These are phyloP conservation scores for Cordyceps cicadae DNA, from an alignment of 2,329 filamentous ascomycete genomes.

Conservation along the genomic window DNA sequence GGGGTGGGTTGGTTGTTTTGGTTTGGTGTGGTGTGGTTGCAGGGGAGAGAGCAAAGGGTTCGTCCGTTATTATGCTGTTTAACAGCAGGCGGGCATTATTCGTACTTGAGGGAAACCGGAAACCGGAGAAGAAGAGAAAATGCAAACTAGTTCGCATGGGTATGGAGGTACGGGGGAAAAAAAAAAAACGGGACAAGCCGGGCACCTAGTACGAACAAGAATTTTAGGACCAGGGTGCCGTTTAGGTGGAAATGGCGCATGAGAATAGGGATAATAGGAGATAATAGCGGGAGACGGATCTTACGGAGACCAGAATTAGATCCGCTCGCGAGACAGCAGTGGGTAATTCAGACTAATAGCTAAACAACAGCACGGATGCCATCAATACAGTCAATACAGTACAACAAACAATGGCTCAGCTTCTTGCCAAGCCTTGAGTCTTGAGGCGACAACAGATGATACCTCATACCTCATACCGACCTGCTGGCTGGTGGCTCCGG, in stretches of 20 bases:
- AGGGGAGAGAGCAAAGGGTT: neutral
- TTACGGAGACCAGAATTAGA: constrained; percentile 10
- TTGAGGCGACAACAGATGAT: neutral
- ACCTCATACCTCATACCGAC: no score
- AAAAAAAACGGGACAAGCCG: constrained; percentile 6
- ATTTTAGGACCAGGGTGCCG: constrained; percentile 6
- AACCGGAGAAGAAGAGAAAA: neutral
- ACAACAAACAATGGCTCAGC: neutral
- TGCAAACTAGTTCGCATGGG: no score
- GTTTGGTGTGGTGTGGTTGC: neutral
- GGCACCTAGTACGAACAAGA: constrained; percentile 9
- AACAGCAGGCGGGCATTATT: neutral
- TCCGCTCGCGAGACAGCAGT: constrained; percentile 3
- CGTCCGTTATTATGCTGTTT: constrained; percentile 2
- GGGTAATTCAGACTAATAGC: neutral
- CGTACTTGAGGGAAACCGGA: neutral
- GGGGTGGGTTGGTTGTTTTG: neutral
- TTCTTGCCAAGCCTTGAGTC: neutral
- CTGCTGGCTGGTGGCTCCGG: no score
- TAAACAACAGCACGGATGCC: neutral
- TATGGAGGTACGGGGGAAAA: no score
- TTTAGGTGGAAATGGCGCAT: constrained; percentile 9
- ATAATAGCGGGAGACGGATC: constrained; percentile 11
- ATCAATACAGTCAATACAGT: neutral
- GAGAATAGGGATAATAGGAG: constrained; percentile 4